Base-by-base conservation (phyloP, 495 filamentous ascomycete species). In the Glonium stellatum region DNA sequence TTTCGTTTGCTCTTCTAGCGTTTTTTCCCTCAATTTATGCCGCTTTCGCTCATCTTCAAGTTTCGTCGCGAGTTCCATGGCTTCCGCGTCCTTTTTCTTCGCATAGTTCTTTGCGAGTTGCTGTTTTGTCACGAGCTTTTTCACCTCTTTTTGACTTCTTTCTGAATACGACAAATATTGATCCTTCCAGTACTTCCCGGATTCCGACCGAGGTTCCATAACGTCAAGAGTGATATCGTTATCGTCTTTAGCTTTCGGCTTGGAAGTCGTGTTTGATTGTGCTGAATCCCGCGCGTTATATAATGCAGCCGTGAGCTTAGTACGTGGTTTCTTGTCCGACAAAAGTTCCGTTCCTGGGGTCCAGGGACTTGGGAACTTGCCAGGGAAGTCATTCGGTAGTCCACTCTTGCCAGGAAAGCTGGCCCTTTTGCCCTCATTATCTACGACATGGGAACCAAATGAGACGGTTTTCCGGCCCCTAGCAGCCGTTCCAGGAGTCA, bases 111-210 rank as follows among this genome's bases (percentile, higher is more conserved):
- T 96, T 10, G 92, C 90, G 53, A 88, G 78, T 22, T 87, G 84
- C 55, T 76, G 72, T 58, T 76, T 76, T 9, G 57, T 57, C 34
- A 86, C 70, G 22, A 91, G 79, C 61, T 77, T 78, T 69, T 85
- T 75, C 61, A 80, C 80, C 46, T 85, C 79, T 59, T 77, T 82
- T 66, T 83, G 81, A 11, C 90, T 92, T 47, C 87, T 86, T 35
- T 80, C 78, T 50, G 92, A 84, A 68, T 97, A 92, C 58, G 79
- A 82, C 58, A 95, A 86, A 66, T 88, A 95, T 70, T 95, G 84
- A 10, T 83, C 80, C 70, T 97, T 97, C 93, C 93, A 98, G 72
- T 92, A 96, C 69, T 86, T 85, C 1, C 91, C 92, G 1, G 90
- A 95, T 63, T 86, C 82, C 1, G 90, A 95, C 42, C 84, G 82